These are phyloP conservation scores for Centaurea solstitialis DNA, from an alignment of 129 eudicot species.

Conservation along the genomic window DNA sequence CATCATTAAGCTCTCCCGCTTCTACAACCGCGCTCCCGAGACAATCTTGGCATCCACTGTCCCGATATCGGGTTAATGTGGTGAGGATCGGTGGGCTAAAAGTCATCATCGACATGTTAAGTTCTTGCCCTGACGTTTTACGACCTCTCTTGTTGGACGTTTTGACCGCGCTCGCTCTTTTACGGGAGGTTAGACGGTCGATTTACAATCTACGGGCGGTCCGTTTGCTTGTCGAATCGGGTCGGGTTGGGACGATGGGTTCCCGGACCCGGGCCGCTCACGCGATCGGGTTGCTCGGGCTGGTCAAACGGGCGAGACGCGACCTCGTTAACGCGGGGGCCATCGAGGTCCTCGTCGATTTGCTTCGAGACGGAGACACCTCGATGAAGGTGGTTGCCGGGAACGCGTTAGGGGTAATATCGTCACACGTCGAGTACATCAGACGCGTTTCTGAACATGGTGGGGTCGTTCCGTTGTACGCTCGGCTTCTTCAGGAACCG, in stretches of 20 bases:
- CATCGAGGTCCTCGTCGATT: conserved; percentile 46
- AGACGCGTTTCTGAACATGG: conserved; percentile 53
- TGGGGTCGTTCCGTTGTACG: conserved; percentile 64
- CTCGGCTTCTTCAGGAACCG: conserved; percentile 46
- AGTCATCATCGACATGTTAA: conserved; percentile 44
- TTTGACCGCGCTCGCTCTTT: conserved; percentile 58
- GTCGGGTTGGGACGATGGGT: conserved; percentile 47
- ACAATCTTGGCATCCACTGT: conserved; percentile 38
- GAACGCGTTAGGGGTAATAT: conserved; percentile 67
- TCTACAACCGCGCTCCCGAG: conserved; percentile 50
- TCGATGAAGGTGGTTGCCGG: conserved; percentile 51
- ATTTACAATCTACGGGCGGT: conserved; percentile 41
- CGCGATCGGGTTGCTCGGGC: conserved; percentile 59
- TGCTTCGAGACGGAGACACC: conserved; percentile 42
- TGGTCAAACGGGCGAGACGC: conserved; percentile 46
- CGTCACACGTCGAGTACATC: conserved; percentile 59
- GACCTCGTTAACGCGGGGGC: conserved; percentile 52
- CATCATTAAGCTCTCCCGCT: conserved; percentile 42
- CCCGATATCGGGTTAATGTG: conserved; percentile 44
- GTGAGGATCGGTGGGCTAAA: conserved; percentile 50
- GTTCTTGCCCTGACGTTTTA: conserved; percentile 29
- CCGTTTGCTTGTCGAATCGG: conserved; percentile 51
- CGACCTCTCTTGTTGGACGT: conserved; percentile 46
- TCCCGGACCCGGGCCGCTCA: conserved; percentile 74
- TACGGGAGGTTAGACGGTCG: conserved; percentile 52